Percentiles rank a stretch among this genome's conserved stretches.
Conservation (phyloP, 768 basidiomycete genomes). For the Steccherinum ochraceum region DNA sequence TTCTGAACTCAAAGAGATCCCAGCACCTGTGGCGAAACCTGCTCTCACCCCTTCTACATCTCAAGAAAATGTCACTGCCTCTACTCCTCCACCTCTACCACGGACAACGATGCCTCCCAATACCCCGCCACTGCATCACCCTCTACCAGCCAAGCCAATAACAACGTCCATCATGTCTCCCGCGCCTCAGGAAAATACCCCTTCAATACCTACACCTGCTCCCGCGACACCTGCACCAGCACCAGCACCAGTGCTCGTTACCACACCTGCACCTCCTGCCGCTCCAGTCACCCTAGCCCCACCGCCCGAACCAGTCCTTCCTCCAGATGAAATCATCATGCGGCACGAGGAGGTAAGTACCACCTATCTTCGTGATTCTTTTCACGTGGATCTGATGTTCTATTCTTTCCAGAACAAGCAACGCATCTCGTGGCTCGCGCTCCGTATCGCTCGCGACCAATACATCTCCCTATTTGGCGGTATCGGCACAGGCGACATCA, state of each 20-base stretch:
- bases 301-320: conserved; percentile 17
- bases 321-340: conserved; percentile 43
- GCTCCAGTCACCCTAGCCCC: conserved; percentile 13
- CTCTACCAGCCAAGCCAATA: conserved; percentile 67
- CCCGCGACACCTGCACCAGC: conserved; percentile 25
- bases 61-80: conserved; percentile 4
- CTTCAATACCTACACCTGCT: conserved; percentile 19
- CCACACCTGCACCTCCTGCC: conserved; percentile 11
- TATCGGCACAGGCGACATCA: conserved; percentile 73
- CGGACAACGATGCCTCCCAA: conserved; percentile 3
- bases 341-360: conserved; percentile 58
- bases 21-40: conserved; percentile 13
- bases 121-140: conserved; percentile 56
- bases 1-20: conserved; percentile 26
- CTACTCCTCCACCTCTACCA: conserved; percentile 1
- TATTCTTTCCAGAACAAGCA: conserved; percentile 63
- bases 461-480: conserved; percentile 75
- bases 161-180: conserved; percentile 24
- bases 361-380: conserved; percentile 7
- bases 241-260: conserved; percentile 12
- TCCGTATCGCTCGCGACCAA: conserved; percentile 69
- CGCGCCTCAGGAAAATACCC: conserved; percentile 4
- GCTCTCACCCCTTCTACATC: conserved; percentile 15
- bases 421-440: conserved; percentile 74
- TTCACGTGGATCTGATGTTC: no score